These are phyloP conservation scores for Nitzschia putrida DNA, from an alignment of 108 stramenopile genomes.

Conservation along the genomic window DNA sequence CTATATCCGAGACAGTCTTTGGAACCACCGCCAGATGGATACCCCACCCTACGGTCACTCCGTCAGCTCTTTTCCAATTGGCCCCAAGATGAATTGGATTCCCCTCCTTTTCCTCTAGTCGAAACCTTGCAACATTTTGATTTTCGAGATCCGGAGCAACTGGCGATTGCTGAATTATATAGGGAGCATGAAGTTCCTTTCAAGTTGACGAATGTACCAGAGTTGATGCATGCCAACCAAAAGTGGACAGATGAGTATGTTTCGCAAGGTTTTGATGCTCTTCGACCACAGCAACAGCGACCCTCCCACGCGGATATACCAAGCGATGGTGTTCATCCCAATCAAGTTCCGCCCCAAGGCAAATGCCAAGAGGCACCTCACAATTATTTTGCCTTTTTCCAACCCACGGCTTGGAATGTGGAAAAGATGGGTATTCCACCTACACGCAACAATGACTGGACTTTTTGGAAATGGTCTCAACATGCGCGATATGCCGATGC, in stretches of 20 bases:
- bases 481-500: slow-evolving; percentile 75
- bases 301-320: background rate
- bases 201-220: slow-evolving; percentile 73
- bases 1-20: slow-evolving; percentile 46
- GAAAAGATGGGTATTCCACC: slow-evolving; percentile 61
- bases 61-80: slow-evolving; percentile 45
- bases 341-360: slow-evolving; percentile 26
- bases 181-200: slow-evolving; percentile 62
- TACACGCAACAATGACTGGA: slow-evolving; percentile 56
- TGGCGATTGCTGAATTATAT: slow-evolving; percentile 52
- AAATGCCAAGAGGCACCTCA: slow-evolving; percentile 62
- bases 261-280: slow-evolving; percentile 46
- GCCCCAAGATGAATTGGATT: slow-evolving; percentile 67
- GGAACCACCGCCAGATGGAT: slow-evolving; percentile 44
- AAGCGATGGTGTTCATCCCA: background rate
- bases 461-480: slow-evolving; percentile 54
- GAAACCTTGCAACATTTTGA: slow-evolving; percentile 78
- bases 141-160: slow-evolving; percentile 48
- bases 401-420: slow-evolving; percentile 51
- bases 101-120: slow-evolving; percentile 7
- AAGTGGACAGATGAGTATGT: slow-evolving; percentile 82
- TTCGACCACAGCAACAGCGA: slow-evolving; percentile 10
- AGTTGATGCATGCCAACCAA: slow-evolving; percentile 46
- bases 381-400: slow-evolving; percentile 71
- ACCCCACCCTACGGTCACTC: slow-evolving; percentile 54